Base-by-base conservation (phyloP, 2,329 filamentous ascomycete species). In the Drechslera avenae region DNA sequence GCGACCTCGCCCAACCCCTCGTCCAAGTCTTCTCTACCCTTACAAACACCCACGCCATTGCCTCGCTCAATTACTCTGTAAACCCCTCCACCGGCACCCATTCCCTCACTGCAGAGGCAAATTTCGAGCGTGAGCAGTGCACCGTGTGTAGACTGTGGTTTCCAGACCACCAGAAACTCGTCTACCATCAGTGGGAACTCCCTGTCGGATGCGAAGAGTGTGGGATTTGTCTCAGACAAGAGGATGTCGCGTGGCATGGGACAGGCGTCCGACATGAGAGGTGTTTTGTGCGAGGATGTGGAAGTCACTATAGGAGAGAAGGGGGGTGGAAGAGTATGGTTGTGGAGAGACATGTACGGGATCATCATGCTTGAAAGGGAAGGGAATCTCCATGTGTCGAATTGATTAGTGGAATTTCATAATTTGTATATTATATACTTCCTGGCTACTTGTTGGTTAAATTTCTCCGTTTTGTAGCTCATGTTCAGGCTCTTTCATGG, bases 81-180 rank as follows among this genome's bases (percentile, higher is more conserved):
- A 39, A 50, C 4, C 46, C 48, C 0, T 10, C 23, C 3, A 26
- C 32, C 6, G 61, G 61, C 9, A 19, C 40, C 12, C 46, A 61
- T 16, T 39, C 47, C 5, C 39, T 67, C 17, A 54, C 50, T 3
- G 59, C 61, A 1, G 41, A 45, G 5, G 51, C 60, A 3, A 67
- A 64, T n/a, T 50, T 56, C 18, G 58, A 66, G 2, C 63, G 62
- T 31, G 54, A 61, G 28, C 58, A 62, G 16, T 67, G 64, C 32
- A 5, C 46, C 8, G 33, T 41, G 3, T 67, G 63, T 32, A 33
- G 14, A 30, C 16, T 26, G 7, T 64, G 59, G 56, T 66, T 64
- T 30, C 34, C 60, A 9, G 58, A 57, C 37, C 33, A 34, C 9
- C 5, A 47, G 21, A 47, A 57, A 31, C 36, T 62, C 18, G 16